Evolutionary conservation across 768 basidiomycete genomes (phyloP).

Genomic region (Mycena chlorophos): DNA sequence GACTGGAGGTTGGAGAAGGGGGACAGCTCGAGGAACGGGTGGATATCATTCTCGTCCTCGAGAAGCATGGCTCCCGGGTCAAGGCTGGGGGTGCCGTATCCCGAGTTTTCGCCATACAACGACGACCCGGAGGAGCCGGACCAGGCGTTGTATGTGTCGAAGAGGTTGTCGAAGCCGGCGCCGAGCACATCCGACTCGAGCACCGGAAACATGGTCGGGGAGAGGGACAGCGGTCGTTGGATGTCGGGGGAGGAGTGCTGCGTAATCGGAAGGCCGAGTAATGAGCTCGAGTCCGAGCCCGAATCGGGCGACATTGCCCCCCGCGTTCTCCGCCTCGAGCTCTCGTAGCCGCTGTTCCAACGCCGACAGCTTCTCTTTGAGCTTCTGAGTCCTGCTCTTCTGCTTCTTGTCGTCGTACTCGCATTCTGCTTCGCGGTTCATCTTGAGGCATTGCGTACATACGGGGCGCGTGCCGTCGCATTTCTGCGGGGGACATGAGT

Average conservation of each 20-base stretch:
- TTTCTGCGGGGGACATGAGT: slow-evolving; percentile 41
- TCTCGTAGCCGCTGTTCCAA: slow-evolving; percentile 56
- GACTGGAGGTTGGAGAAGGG: slow-evolving; percentile 19
- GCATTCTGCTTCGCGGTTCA: slow-evolving; percentile 53
- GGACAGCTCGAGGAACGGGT: slow-evolving; percentile 21
- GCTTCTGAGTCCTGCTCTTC: slow-evolving; percentile 58
- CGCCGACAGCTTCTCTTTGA: slow-evolving; percentile 55
- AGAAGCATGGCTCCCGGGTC: background rate
- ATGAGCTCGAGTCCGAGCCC: slow-evolving; percentile 23
- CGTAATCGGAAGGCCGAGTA: slow-evolving; percentile 10
- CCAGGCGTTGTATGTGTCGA: slow-evolving; percentile 15
- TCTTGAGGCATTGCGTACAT: slow-evolving; percentile 56
- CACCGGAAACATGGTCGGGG: slow-evolving; percentile 6
- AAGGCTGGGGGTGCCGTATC: slow-evolving; percentile 16
- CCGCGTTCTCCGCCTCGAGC: slow-evolving; percentile 45
- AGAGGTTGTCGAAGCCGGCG: slow-evolving; percentile 14
- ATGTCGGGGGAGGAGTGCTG: slow-evolving; percentile 18
- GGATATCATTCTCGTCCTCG: slow-evolving; percentile 15
- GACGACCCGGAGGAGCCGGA: slow-evolving; percentile 21
- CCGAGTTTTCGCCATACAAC: slow-evolving; percentile 12
- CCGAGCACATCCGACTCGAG: slow-evolving; percentile 14
- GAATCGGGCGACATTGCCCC: slow-evolving; percentile 26
- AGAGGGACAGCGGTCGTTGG: slow-evolving; percentile 18
- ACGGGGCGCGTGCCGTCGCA: slow-evolving; percentile 60
- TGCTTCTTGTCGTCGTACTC: slow-evolving; percentile 61